Evolutionary conservation across 192 early-diverging fungal genomes (phyloP), one percentile per base, ranked within the genome.

Genomic region (Haplosporangium gracile): DNA sequence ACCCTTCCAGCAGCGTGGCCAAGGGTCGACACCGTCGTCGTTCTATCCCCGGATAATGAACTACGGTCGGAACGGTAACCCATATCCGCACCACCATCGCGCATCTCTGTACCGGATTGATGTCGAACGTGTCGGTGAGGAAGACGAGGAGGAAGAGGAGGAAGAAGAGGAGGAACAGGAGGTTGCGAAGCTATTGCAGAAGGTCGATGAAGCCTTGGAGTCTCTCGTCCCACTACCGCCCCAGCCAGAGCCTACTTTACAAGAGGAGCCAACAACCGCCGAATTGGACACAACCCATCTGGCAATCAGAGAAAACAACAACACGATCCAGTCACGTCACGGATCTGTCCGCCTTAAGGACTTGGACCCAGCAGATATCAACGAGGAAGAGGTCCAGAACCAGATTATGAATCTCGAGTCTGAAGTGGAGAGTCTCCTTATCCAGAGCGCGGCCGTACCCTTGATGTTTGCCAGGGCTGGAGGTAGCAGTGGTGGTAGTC

Each of bases 401-500:
- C 78, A 85, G 70, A 85, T 85, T 24, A 76, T 85, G 78, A 85
- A 68, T 6, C 78, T 85, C 24, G 83, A 85, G 42, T 85, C 83
- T 22, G 83, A 85, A 45, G 83, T 85, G n/a, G 78, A 85, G 40
- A 73, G 70, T 34, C 26, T 85, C 2, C 38, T 85, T 47, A 76
- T 85, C 36, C 83, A 85, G 40, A 63, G 38, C 29, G 74, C 47
- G 18, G 78, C 70, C 22, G 70, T 49, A 0, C 75, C 78, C 5
- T 18, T 80, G 74, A 75, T 79, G 74, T 80, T 79, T 77, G 69
- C 55, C 8, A 57, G 49, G 29, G 10, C 71, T 26, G 60, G 9
- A 24, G 55, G 39, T 4, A 63, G 82, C 22, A 69, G 60, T 26
- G 60, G 10, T 18, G 43, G 29, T 4, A 70, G 82, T 22, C 77